Base-by-base conservation (phyloP, 2,329 filamentous ascomycete species). In the Claviceps digitariae region DNA sequence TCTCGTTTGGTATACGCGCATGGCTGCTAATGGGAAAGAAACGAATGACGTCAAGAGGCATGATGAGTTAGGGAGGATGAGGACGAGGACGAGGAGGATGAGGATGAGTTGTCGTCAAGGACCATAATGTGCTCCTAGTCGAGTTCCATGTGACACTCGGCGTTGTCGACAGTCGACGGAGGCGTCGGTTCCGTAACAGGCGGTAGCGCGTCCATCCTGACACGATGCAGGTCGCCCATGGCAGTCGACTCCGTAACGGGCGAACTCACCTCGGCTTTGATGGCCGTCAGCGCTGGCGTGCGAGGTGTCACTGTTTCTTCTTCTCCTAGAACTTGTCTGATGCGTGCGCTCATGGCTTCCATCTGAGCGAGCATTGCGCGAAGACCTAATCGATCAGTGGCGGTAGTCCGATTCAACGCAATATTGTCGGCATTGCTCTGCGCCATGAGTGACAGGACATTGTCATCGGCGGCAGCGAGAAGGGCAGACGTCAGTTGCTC, bases 401-500 rank as follows among this genome's bases (percentile, higher is more conserved):
- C 61, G 17, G 64, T 66, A 21, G 81, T 63, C n/a, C 66, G 60
- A 21, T 69, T 66, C 25, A 57, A 57, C 15, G 67, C 65, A 31
- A 79, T 64, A 52, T 72, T 73, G 43, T 69, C 61, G 1, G 73
- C 66, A 58, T 72, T 72, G 50, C 68, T 69, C 44, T 69, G 71
- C n/a, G 75, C 71, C 63, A 79, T 77, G 52, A 79, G 59, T 9
- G 72, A 63, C 25, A 79, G 58, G n/a, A 75, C 61, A 29, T 60
- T 62, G 2, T 72, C 67, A 52, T 74, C 72, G 23, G 75, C 74
- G 52, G 72, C 60, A 29, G 72, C 63, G 58, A 86, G 72, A 57
- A 87, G 72, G 52, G 78, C 74, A 56, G 79, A 72, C 51, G 83
- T 72, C 54, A 87, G 74, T 50, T 72, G 71, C 54, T 74, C 69